These are phyloP conservation scores for Cyclanthera cordifolia DNA, from an alignment of 306 rosid species.

Conservation along the genomic window DNA sequence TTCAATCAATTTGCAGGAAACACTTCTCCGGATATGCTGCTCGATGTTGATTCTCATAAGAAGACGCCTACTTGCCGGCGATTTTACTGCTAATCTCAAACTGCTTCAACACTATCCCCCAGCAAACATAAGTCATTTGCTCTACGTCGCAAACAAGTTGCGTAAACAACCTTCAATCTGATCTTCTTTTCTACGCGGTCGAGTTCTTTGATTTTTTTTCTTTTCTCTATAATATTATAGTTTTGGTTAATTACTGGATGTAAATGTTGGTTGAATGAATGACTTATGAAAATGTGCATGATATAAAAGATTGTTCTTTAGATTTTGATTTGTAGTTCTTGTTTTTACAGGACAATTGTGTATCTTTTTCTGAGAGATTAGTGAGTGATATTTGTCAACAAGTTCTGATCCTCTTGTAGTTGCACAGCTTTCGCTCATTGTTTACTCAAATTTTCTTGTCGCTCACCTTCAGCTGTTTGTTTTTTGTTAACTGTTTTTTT, in stretches of 20 bases:
- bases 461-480: too few relatives aligned
- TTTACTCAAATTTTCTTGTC: neutral
- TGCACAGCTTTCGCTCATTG: slow-evolving; percentile 1
- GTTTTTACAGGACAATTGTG: neutral
- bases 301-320: slow-evolving; percentile 9
- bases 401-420: neutral
- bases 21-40: slow-evolving; percentile 85
- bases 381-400: neutral
- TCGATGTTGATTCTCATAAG: slow-evolving; percentile 90
- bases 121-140: slow-evolving; percentile 87
- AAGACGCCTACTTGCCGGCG: slow-evolving; percentile 86
- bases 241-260: slow-evolving; percentile 45
- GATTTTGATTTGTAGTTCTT: neutral
- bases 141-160: slow-evolving; percentile 90
- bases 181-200: slow-evolving; percentile 2
- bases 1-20: slow-evolving; percentile 45
- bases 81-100: slow-evolving; percentile 95
- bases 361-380: slow-evolving; percentile 11
- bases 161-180: slow-evolving; percentile 52
- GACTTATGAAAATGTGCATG: slow-evolving; percentile 11
- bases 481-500: too few relatives aligned
- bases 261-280: slow-evolving; percentile 27
- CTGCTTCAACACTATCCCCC: slow-evolving; percentile 81
- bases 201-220: slow-evolving; percentile 5
- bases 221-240: slow-evolving; percentile 14